Evolutionary conservation across 1,284 basidiomycete species (phyloP), one percentile per base, ranked within the genome.

Genomic region (Phaffia rhodozyma): DNA sequence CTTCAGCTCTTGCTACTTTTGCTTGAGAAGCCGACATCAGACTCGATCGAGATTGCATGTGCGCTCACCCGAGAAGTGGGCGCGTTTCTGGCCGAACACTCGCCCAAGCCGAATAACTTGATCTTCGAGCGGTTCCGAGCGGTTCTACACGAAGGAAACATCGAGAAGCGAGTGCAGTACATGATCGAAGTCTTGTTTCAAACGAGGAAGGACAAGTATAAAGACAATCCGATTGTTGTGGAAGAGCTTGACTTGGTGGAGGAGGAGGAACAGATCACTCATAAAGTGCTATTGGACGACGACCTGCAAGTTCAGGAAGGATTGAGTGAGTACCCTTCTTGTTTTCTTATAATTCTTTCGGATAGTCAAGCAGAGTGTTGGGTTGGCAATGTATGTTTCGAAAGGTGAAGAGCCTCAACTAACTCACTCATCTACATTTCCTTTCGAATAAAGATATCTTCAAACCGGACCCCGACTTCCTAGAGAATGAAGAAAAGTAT

Each of bases 111-210:
- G 66, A 97, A 91, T 72, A 87, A 90, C 50, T 86, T 85, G 58
- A 86, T 97, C 52, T 97, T 86, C 73, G 96, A 97, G 74, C 87
- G 92, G 49, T 97, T 98, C 83, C 86, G 94, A 57, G 89, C 91
- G 0, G 91, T 97, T 6, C 79, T 99, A 53, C 96, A 98, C 76
- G 96, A 98, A 75, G 92, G 91, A 55, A 79, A 82, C 51, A 94
- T 98, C 75, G 91, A 88, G 72, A 93, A 97, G 72, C 85, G 96
- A 69, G 91, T 97, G 30, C 94, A 98, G 74, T 99, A 97, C 78
- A 97, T 97, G 96, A 92, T 99, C 71, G 96, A 98, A 77, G 94
- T 98, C 5, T 80, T 96, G 60, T 96, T 97, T 87, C 92, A 96
- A 75, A 90, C 97, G 13, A 82, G 94, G 68, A 94, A 96, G 78